These are phyloP conservation scores for Boletus speciosus DNA, from an alignment of 768 basidiomycete genomes.

Conservation along the genomic window DNA sequence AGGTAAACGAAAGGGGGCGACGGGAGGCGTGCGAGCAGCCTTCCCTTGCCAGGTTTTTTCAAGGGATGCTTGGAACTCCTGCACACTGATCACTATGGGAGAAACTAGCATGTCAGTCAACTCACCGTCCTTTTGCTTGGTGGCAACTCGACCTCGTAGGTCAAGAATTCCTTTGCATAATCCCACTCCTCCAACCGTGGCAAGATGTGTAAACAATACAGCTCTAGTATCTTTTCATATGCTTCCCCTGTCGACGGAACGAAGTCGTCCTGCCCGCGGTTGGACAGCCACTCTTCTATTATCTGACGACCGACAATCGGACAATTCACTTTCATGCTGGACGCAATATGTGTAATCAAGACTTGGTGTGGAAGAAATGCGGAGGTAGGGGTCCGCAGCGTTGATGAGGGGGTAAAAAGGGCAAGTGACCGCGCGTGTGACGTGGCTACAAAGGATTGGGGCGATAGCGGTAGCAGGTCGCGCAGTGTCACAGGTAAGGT, in stretches of 20 bases:
- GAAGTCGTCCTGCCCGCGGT: constrained; percentile 40
- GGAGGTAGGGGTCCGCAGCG: constrained; percentile 39
- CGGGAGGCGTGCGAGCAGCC: constrained; percentile 13
- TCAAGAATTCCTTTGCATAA: constrained; percentile 71
- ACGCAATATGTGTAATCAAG: constrained; percentile 64
- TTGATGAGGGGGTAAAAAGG: constrained; percentile 58
- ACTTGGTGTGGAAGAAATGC: constrained; percentile 67
- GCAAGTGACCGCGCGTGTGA: constrained; percentile 62
- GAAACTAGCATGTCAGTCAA: neutral
- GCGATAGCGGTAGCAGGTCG: constrained; percentile 51
- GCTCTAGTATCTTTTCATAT: constrained; percentile 71
- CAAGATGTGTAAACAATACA: constrained; percentile 72
- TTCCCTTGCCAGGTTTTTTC: constrained; percentile 32
- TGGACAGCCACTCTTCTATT: constrained; percentile 77
- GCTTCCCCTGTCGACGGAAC: constrained; percentile 41
- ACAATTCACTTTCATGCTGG: constrained; percentile 63
- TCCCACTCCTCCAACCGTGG: constrained; percentile 77
- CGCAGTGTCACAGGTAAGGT: constrained; percentile 51
- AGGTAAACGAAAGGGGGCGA: constrained; percentile 32
- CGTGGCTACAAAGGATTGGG: constrained; percentile 52
- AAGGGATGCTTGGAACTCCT: constrained; percentile 34
- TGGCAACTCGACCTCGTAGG: constrained; percentile 66
- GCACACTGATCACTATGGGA: constrained; percentile 6
- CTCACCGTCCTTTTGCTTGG: constrained; percentile 50
- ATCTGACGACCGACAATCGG: constrained; percentile 60